Base-by-base conservation (phyloP, 139 green algal genomes). In the Closterium sp. region DNA sequence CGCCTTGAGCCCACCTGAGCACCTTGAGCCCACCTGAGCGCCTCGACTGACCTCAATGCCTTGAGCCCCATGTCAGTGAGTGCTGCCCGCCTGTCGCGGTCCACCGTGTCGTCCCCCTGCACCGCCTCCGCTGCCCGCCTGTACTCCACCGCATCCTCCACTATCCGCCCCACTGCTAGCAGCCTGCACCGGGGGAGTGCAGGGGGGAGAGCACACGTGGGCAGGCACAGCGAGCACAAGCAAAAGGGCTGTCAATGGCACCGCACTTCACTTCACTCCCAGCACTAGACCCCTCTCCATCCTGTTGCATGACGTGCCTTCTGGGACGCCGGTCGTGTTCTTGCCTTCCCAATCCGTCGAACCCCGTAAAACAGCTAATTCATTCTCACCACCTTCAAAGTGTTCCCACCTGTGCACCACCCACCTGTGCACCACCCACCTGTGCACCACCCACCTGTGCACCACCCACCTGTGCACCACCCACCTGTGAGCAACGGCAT, bases 401-500 rank as follows among this genome's bases (percentile, higher is more conserved):
- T 70, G 50, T 70, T 19, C 50, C 50, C 84, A 87, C 28, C n/a
- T 22, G 9, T 29, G 84, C 22, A 31, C 27, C 84, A 9, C n/a
- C 84, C n/a, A 87, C n/a, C 28, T 29, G 27, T 29, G 84, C 6
- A 29, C n/a, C 70, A 91, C 91, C 86, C 88, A 93, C 91, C 86
- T 87, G 29, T 91, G 21, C 22, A 38, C 38, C 13, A 87, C 32
- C 50, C 84, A 87, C 28, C n/a, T 17, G 24, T 29, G 84, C 84
- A 31, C 27, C 84, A 31, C n/a, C 84, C n/a, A 87, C 13, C 28
- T 29, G 27, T 29, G 73, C 22, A n/a, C 24, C 73, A 86, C 84
- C n/a, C 88, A 93, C 91, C 86, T 91, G 29, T 91, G 21, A 7
- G 34, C 38, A 3, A 93, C 32, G 31, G 21, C 22, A 86, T 93